Conservation (phyloP, 352 stramenopile species). For the Pythium coloratum region DNA sequence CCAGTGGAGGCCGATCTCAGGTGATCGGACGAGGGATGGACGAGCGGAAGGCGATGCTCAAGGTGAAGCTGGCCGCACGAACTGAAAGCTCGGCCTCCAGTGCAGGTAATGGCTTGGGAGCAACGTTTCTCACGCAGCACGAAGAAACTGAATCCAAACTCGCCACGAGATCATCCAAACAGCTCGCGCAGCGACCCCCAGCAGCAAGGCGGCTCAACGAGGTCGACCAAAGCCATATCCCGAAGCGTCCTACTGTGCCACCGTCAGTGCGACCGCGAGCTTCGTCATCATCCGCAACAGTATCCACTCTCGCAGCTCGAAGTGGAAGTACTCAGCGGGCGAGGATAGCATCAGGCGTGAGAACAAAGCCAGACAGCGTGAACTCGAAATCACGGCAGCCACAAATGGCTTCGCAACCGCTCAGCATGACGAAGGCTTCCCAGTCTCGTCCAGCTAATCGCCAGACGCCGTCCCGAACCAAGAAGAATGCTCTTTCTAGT, state of each 20-base stretch:
- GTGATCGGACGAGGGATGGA: constrained; percentile 7
- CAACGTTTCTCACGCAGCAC: constrained; percentile 31
- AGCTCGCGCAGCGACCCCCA: not conserved
- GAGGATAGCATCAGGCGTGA: not conserved
- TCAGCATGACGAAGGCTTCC: not conserved
- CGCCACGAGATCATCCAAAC: not conserved
- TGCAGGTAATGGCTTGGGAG: not conserved
- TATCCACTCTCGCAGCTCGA: not conserved
- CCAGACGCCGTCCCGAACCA: not conserved
- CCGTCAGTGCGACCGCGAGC: constrained; percentile 12
- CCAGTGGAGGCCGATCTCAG: not conserved
- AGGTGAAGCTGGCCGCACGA: constrained; percentile 36
- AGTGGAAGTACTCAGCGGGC: no score
- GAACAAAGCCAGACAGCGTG: not conserved
- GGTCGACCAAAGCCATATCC: not conserved
- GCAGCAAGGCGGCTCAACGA: not conserved
- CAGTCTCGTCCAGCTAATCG: not conserved
- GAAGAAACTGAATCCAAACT: constrained; percentile 22
- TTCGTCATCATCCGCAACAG: not conserved
- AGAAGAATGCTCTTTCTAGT: not conserved
- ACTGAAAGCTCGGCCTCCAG: not conserved
- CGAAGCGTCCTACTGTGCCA: constrained; percentile 16
- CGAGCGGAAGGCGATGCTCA: constrained; percentile 43
- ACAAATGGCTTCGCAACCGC: not conserved
- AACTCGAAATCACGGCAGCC: not conserved